Base-by-base conservation (phyloP, 441 rosid genomes). In the Rhodomyrtus psidioides region DNA sequence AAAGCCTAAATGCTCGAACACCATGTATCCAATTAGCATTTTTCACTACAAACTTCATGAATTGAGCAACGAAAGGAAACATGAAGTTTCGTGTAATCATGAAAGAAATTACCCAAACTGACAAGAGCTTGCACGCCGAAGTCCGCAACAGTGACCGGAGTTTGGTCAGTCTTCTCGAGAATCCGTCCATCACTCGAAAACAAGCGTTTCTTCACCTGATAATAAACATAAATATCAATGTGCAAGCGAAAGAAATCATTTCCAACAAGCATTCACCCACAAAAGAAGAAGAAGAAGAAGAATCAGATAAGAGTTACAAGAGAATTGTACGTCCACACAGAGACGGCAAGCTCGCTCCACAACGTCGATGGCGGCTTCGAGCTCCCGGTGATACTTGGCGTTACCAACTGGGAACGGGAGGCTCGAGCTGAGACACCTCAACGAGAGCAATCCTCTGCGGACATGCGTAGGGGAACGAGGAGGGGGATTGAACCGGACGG, bases 101-200 rank as follows among this genome's bases (percentile, higher is more conserved):
- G 34, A 9, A 19, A 46, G 55, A 42, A 76, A 75, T 82, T 86
- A 97, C 98, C 98, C 60, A 96, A 91, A 89, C 99, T 94, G 87
- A 95, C 89, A 30, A 97, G 91, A 90, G 97, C 99, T 85, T 97
- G 98, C 15, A 97, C 99, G 55, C 98, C 97, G 84, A 97, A 97
- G 89, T 97, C 98, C 14, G 98, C 98, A 59, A 97, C 90, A 0
- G 98, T 97, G 51, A 95, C 98, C 5, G 97, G 98, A 39, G 97
- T 95, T 83, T 90, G 92, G 88, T 94, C 98, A 57, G 90, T 94
- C 95, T 97, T 97, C 88, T 96, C 95, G 24, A 97, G 58, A 51
- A 96, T 88, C 86, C 92, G 87, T 56, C 95, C 93, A 87, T 91
- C 89, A 6, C 86, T 75, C 7, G 95, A 91, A 57, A 92, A 87